These are phyloP conservation scores for Aspergillus intermedius DNA, from an alignment of 2,329 filamentous ascomycete genomes.

Conservation along the genomic window DNA sequence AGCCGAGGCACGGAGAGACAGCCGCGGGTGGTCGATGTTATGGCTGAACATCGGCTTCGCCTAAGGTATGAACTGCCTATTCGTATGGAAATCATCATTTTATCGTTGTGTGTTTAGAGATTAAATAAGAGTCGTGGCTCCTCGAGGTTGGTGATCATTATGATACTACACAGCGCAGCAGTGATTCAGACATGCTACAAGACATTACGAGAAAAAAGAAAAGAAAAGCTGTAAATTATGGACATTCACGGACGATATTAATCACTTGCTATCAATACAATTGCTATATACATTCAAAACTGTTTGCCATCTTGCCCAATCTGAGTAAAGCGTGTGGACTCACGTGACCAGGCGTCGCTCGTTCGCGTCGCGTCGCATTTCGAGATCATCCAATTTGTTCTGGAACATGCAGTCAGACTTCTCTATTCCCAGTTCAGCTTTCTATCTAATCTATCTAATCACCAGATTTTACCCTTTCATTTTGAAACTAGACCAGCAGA, in stretches of 20 bases:
- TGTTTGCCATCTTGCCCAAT: not conserved
- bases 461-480: not conserved
- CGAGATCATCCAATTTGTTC: not conserved
- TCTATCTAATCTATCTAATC: not conserved
- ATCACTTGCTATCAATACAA: no score
- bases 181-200: no score
- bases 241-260: not conserved
- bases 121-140: no score
- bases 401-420: not conserved
- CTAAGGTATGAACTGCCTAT: no score
- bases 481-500: no score
- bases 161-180: no score
- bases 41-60: no score
- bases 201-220: no score
- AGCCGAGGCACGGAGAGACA: not conserved
- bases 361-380: conserved; percentile 17
- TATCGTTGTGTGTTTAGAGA: no score
- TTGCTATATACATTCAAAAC: not conserved
- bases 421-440: not conserved
- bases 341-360: conserved; percentile 22
- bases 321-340: not conserved
- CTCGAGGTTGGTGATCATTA: no score
- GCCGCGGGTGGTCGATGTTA: not conserved
- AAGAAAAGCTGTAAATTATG: not conserved
- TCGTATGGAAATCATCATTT: no score